A percentile compares a stretch with the other conserved stretches of the same genome.
Evolutionary conservation across 2,329 filamentous ascomycete species (phyloP).

Genomic region (Microdochium bolleyi): DNA sequence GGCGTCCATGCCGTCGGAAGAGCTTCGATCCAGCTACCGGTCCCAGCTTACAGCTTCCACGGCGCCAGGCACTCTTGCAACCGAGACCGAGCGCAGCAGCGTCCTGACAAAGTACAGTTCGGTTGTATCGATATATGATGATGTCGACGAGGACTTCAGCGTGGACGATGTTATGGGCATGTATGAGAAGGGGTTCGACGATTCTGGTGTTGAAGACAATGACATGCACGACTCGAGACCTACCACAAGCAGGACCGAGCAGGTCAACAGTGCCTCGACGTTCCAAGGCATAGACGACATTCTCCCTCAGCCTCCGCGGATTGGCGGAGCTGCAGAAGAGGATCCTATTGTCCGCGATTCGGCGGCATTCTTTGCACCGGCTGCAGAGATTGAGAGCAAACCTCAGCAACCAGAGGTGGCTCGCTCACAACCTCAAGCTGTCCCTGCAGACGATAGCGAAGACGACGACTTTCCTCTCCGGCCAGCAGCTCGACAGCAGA

Average conservation of each 20-base stretch:
- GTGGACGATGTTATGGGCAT: conserved; percentile 64
- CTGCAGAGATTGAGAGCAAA: not conserved
- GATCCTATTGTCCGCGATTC: conserved; percentile 26
- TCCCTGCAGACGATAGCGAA: conserved; percentile 11
- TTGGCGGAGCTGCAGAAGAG: conserved; percentile 7
- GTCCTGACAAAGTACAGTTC: conserved; percentile 74
- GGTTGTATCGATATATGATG: conserved; percentile 50
- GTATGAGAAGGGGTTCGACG: conserved; percentile 58
- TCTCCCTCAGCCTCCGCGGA: conserved; percentile 16
- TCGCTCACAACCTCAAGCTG: not conserved
- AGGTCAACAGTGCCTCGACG: conserved; percentile 26
- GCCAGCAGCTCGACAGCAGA: conserved; percentile 15
- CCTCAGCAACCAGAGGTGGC: not conserved
- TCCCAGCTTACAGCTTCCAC: conserved; percentile 48
- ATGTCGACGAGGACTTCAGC: conserved; percentile 47
- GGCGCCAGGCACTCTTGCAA: conserved; percentile 41
- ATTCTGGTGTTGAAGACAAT: conserved; percentile 25
- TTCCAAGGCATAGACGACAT: conserved; percentile 31
- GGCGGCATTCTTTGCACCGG: conserved; percentile 20
- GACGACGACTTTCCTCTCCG: conserved; percentile 7
- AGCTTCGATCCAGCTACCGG: conserved; percentile 46
- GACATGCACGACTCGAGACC: conserved; percentile 26
- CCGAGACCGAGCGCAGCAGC: conserved; percentile 75
- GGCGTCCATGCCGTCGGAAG: conserved; percentile 40
- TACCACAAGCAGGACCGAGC: conserved; percentile 28